Percentiles rank a stretch among this genome's conserved stretches.
Evolutionary conservation across 805 yeast species (phyloP).

Genomic region (Yamadazyma paraphyllophila): DNA sequence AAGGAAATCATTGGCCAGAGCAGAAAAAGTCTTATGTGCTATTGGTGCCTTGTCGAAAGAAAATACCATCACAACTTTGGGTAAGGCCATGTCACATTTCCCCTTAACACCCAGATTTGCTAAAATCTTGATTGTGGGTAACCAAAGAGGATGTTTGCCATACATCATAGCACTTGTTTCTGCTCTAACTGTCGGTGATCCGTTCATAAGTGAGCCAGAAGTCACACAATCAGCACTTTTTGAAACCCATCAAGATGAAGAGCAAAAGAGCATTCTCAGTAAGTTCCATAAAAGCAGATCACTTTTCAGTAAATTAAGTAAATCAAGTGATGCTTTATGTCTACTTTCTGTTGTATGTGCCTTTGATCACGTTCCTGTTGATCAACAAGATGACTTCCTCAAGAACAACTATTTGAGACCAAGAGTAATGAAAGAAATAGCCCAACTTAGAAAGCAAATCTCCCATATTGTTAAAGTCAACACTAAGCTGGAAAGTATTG

Average conservation of each 20-base stretch:
- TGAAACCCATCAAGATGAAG: constrained; percentile 37
- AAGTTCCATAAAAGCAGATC: constrained; percentile 56
- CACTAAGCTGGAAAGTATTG: constrained; percentile 59
- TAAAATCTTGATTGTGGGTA: constrained; percentile 83
- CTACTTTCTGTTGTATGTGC: constrained; percentile 85
- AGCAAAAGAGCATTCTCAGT: constrained; percentile 34
- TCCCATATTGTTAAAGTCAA: constrained; percentile 68
- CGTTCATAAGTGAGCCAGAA: constrained; percentile 74
- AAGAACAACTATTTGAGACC: constrained; percentile 65
- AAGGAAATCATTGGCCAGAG: constrained; percentile 52
- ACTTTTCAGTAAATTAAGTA: constrained; percentile 66
- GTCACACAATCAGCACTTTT: constrained; percentile 23
- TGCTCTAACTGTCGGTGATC: constrained; percentile 91
- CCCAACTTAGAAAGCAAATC: constrained; percentile 76
- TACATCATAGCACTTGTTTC: constrained; percentile 91
- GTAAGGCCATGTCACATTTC: constrained; percentile 82
- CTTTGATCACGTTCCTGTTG: constrained; percentile 64
- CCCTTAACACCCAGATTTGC: constrained; percentile 94
- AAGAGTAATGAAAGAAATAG: constrained; percentile 82
- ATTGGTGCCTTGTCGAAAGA: constrained; percentile 72
- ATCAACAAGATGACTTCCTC: constrained; percentile 48
- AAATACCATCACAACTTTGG: constrained; percentile 68
- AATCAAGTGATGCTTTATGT: constrained; percentile 70
- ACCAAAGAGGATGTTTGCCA: constrained; percentile 81
- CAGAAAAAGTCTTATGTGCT: constrained; percentile 63